These are phyloP conservation scores for Camellia granthamiana DNA, from an alignment of 148 eudicot genomes.

Conservation along the genomic window DNA sequence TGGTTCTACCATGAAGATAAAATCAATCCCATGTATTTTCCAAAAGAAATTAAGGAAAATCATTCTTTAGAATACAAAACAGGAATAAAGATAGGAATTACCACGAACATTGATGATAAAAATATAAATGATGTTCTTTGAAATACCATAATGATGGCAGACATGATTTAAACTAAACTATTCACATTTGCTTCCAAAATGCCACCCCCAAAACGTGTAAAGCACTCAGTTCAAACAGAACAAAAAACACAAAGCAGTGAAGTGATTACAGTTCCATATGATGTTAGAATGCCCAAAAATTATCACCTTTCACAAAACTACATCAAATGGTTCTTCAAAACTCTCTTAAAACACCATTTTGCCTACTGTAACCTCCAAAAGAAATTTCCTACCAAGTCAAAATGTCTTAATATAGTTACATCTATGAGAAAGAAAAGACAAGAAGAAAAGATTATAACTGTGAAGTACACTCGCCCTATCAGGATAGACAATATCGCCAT, in stretches of 20 bases:
- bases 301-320: background rate
- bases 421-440: too few relatives aligned
- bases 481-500: slow-evolving; percentile 58
- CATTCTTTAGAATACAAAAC: background rate
- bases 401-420: too few relatives aligned
- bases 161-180: slow-evolving; percentile 4
- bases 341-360: background rate
- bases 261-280: background rate
- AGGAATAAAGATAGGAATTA: background rate
- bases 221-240: background rate
- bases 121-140: background rate
- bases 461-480: slow-evolving; percentile 64
- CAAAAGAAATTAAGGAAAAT: background rate
- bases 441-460: slow-evolving; percentile 41
- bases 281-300: background rate
- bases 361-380: background rate
- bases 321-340: background rate
- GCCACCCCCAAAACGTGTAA: background rate
- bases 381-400: background rate
- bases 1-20: background rate
- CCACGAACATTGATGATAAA: background rate
- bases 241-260: background rate
- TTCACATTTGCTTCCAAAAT: background rate
- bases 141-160: background rate
- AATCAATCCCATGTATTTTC: background rate